phyloP scores from a whole-genome alignment of 2,329 filamentous ascomycete species.

The Exophiala alcalophila region DNA sequence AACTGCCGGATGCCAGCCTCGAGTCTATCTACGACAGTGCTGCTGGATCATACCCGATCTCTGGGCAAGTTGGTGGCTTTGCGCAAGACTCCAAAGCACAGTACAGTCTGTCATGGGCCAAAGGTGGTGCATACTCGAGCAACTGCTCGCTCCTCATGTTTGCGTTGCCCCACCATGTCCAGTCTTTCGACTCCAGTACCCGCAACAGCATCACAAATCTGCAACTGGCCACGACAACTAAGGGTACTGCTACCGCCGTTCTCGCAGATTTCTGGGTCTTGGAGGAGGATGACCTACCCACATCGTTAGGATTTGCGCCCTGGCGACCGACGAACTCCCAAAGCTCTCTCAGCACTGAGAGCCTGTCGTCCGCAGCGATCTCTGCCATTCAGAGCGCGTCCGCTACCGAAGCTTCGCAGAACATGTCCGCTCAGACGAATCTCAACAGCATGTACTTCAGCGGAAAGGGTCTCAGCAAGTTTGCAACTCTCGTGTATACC shows the following conservation, averaged over 20 bases:
- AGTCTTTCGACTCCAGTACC: constrained; percentile 65
- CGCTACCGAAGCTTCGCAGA: constrained; percentile 69
- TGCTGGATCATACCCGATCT: constrained; percentile 69
- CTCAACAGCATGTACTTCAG: constrained; percentile 89
- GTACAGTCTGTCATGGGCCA: constrained; percentile 73
- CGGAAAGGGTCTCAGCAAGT: constrained; percentile 80
- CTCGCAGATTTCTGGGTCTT: constrained; percentile 73
- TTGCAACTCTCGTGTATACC: constrained; percentile 66
- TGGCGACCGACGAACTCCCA: constrained; percentile 59
- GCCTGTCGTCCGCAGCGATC: constrained; percentile 51
- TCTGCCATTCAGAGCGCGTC: constrained; percentile 61
- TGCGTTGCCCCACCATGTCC: constrained; percentile 79
- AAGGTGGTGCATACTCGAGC: constrained; percentile 59
- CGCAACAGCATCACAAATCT: constrained; percentile 52
- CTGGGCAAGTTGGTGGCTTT: constrained; percentile 62
- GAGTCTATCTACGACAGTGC: constrained; percentile 72
- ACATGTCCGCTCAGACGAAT: constrained; percentile 70
- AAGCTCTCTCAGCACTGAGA: constrained; percentile 31
- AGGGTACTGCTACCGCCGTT: constrained; percentile 73
- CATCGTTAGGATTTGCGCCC: constrained; percentile 72
- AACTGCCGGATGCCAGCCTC: constrained; percentile 61
- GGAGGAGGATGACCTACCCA: constrained; percentile 69
- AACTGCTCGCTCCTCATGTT: constrained; percentile 70
- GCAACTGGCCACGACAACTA: constrained; percentile 75
- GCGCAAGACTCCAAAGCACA: constrained; percentile 59